A percentile compares a stretch with the other conserved stretches of the same genome.
phyloP scores from a whole-genome alignment of 2,329 filamentous ascomycete genomes.

The Colletotrichum shisoi region DNA sequence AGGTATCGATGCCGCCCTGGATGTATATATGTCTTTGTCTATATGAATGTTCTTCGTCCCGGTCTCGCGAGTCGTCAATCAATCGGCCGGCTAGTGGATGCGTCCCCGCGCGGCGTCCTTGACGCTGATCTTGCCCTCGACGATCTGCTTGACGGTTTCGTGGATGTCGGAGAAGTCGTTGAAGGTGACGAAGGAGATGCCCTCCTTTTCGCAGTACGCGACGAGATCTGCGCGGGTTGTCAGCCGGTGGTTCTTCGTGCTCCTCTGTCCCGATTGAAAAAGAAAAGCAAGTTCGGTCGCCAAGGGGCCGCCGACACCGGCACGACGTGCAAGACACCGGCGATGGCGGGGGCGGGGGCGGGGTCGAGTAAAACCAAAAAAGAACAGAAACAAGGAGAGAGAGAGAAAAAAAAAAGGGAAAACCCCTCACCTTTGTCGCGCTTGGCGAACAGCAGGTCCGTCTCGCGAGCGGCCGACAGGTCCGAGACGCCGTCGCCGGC shows the following conservation, averaged over 20 bases:
- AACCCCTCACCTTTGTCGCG: constrained; percentile 74
- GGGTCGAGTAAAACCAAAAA: constrained; percentile 6
- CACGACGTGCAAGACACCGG: neutral
- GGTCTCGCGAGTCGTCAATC: neutral
- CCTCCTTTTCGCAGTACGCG: constrained; percentile 82
- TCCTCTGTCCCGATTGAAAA: too few species aligned
- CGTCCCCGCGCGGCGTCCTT: constrained; percentile 70
- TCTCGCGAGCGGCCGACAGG: constrained; percentile 89
- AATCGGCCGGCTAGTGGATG: constrained; percentile 21
- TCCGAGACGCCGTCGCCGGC: constrained; percentile 95
- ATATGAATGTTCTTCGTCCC: too few species aligned
- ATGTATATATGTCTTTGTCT: neutral
- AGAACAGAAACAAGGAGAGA: constrained; percentile 1
- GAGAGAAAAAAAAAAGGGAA: neutral
- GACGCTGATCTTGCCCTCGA: constrained; percentile 73
- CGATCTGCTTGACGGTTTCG: constrained; percentile 77
- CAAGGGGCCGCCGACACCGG: neutral
- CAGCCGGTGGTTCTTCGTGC: constrained; percentile 27
- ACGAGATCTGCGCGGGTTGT: constrained; percentile 71
- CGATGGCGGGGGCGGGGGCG: constrained; percentile 13
- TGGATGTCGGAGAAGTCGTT: constrained; percentile 83
- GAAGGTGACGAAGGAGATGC: constrained; percentile 88
- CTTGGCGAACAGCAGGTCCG: constrained; percentile 92
- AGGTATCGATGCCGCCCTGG: constrained; percentile 6
- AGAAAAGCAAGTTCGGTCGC: too few species aligned